phyloP scores from a whole-genome alignment of 768 basidiomycete genomes.

The Serendipita sp. region DNA sequence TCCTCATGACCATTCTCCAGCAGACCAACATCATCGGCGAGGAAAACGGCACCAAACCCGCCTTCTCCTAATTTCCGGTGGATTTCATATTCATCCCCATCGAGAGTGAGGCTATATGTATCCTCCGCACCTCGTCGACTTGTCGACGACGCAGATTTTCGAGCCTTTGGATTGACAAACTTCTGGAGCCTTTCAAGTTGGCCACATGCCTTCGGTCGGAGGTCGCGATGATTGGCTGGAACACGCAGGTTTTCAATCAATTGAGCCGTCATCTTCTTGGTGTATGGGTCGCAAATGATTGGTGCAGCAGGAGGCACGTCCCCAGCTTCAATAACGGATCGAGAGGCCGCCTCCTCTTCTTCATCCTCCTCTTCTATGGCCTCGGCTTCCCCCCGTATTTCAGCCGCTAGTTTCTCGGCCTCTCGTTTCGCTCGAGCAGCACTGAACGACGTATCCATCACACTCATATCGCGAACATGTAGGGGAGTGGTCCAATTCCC shows the following conservation, averaged over 20 bases:
- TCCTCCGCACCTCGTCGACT: constrained; percentile 14
- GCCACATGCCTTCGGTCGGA: constrained; percentile 36
- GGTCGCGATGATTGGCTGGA: constrained; percentile 36
- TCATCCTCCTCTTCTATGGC: constrained; percentile 11
- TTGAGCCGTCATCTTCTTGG: neutral
- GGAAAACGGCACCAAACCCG: constrained; percentile 92
- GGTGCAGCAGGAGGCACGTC: constrained; percentile 10
- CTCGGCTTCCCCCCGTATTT: constrained; percentile 25
- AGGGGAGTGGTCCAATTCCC: constrained; percentile 9
- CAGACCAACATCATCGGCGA: constrained; percentile 41
- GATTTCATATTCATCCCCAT: constrained; percentile 50
- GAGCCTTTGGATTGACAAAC: constrained; percentile 35
- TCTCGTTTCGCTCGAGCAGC: constrained; percentile 32
- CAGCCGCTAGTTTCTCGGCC: constrained; percentile 39
- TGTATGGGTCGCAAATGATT: constrained; percentile 21
- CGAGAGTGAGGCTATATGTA: constrained; percentile 43
- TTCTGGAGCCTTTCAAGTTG: constrained; percentile 59
- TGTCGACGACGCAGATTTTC: constrained; percentile 9
- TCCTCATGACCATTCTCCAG: constrained; percentile 43
- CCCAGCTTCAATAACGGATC: neutral
- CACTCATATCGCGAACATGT: constrained; percentile 14
- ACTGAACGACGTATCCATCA: constrained; percentile 14
- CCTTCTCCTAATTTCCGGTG: constrained; percentile 81
- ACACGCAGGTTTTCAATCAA: neutral
- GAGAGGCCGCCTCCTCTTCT: too few relatives aligned